Percentiles rank a stretch among this genome's conserved stretches.
These are phyloP conservation scores for Heliosperma pusillum DNA, from an alignment of 148 eudicot species.

Conservation along the genomic window DNA sequence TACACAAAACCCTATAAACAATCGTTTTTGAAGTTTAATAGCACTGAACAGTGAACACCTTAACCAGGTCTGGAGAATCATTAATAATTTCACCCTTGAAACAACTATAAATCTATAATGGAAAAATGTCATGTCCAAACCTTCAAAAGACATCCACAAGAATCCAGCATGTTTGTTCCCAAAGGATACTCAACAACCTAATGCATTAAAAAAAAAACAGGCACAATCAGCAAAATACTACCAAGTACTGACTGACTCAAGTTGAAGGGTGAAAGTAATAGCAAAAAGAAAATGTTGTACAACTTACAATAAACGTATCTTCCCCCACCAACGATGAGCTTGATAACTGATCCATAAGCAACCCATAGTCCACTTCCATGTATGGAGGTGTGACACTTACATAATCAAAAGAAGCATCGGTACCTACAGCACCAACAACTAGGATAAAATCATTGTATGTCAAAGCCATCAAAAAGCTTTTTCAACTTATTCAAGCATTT, in stretches of 20 bases:
- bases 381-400: conserved; percentile 96
- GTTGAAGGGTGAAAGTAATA: not conserved
- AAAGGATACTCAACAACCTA: conserved; percentile 76
- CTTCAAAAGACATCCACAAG: conserved; percentile 66
- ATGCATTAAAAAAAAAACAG: conserved; percentile 2
- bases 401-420: conserved; percentile 64
- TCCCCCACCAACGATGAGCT: conserved; percentile 67
- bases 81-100: not conserved
- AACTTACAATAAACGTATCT: conserved; percentile 77
- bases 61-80: not conserved
- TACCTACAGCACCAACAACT: conserved; percentile 43
- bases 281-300: not conserved
- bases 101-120: conserved; percentile 2
- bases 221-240: not conserved
- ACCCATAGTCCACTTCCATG: conserved; percentile 68
- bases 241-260: not conserved
- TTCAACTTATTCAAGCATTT: not conserved
- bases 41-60: not conserved
- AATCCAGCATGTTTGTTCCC: conserved; percentile 69
- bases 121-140: conserved; percentile 31
- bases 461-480: not conserved
- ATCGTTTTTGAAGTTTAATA: not conserved
- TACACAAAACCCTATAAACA: not conserved
- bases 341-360: conserved; percentile 75
- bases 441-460: not conserved